Evolutionary conservation across 106 monocot species (phyloP), one percentile per base, ranked within the genome.

Genomic region (Allium cepa): DNA sequence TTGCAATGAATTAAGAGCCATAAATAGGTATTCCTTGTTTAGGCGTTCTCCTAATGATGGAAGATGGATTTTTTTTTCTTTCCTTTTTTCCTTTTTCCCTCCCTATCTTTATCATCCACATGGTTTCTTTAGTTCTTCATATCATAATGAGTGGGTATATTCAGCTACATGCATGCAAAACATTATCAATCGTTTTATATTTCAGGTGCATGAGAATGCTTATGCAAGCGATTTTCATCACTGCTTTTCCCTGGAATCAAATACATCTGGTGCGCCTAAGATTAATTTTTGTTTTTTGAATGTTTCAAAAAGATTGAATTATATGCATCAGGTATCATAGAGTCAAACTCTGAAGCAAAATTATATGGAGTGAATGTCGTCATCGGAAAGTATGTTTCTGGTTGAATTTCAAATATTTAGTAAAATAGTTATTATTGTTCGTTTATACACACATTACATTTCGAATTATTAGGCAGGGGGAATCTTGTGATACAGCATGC

Each of bases 211-310:
- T 75, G 92, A 92, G 77, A 97, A 92, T 88, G 84, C 96, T 47
- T 97, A 97, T 92, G 82, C 80, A 26, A 97, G 96, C 59, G 84
- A 87, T 47, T 97, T 92, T 67, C 92, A 97, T 76, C 96, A 97
- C 60, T 97, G 95, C 51, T 89, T 82, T 75, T 87, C 82, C 47
- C 46, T 82, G 63, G 68, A 80, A 46, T 62, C 79, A 69, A 97
- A 97, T 78, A 76, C 74, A 62, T 86, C 92, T 57, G 84, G 96
- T 86, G 69, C 51, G 71, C 57, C 1, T 36, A 36, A 4, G 22
- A 0, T 22, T 22, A 22, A 22, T 22, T 22, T 22, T 22, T 22
- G 22, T 22, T 22, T 22, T 22, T 1, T 22, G 22, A 22, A 36
- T 36, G 36, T 36, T 36, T 36, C 36, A 5, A 36, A 22, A 36